Evolutionary conservation across 148 eudicot species (phyloP).

Genomic region (Simmondsia chinensis): DNA sequence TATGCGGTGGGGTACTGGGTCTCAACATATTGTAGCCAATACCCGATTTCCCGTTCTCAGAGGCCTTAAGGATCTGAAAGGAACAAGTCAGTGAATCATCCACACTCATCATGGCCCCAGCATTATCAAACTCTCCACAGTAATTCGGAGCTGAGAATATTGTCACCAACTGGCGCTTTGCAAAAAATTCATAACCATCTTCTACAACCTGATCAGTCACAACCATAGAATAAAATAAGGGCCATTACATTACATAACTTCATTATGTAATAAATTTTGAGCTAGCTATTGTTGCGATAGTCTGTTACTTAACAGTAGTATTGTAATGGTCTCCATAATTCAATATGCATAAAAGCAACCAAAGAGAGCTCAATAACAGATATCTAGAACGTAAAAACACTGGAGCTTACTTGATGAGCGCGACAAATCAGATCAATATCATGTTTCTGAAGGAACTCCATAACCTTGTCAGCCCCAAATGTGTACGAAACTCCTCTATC

Average conservation of each 20-base stretch:
- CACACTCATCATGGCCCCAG: slow-evolving; percentile 84
- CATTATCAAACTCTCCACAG: slow-evolving; percentile 79
- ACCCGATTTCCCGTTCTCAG: slow-evolving; percentile 56
- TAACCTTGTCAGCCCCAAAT: slow-evolving; percentile 60
- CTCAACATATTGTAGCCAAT: slow-evolving; percentile 44
- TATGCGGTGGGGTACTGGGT: slow-evolving; percentile 70
- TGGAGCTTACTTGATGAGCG: slow-evolving; percentile 58
- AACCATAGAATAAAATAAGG: not conserved
- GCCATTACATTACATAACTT: not conserved
- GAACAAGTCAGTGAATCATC: slow-evolving; percentile 73
- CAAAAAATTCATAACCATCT: slow-evolving; percentile 76
- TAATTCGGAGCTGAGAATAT: slow-evolving; percentile 75
- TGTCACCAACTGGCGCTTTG: slow-evolving; percentile 65
- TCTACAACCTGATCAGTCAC: slow-evolving; percentile 48
- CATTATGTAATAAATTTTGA: too few relatives aligned
- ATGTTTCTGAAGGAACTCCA: slow-evolving; percentile 64
- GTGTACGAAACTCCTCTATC: slow-evolving; percentile 75
- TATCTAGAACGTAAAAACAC: not conserved
- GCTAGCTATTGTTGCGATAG: too few relatives aligned
- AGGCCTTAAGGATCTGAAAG: slow-evolving; percentile 63
- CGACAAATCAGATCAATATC: slow-evolving; percentile 65
- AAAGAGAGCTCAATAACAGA: not conserved
- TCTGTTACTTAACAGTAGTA: too few relatives aligned
- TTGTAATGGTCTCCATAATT: too few relatives aligned
- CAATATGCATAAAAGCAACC: not conserved